These are phyloP conservation scores for Apiospora sp. DNA, from an alignment of 2,329 filamentous ascomycete species.

Conservation along the genomic window DNA sequence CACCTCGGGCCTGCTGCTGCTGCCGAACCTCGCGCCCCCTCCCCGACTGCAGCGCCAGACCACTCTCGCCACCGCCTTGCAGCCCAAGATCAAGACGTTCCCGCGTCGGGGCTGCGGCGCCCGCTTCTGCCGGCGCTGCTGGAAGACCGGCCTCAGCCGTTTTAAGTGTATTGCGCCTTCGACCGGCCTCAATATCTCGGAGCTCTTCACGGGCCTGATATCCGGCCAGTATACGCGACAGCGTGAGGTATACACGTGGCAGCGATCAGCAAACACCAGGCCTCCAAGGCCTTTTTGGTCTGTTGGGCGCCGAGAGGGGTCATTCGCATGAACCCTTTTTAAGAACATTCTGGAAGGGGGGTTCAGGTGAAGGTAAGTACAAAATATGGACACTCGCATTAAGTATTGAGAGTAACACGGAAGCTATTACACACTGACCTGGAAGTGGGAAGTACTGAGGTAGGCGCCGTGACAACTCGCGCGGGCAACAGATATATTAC, in stretches of 20 bases:
- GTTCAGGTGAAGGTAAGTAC: neutral
- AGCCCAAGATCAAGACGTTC: slow-evolving; percentile 14
- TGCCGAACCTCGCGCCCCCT: neutral
- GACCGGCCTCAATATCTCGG: neutral
- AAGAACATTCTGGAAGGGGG: neutral
- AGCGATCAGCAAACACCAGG: neutral
- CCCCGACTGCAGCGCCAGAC: neutral
- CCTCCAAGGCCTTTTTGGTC: neutral
- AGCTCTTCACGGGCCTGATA: neutral
- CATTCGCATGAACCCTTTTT: neutral
- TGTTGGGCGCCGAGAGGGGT: neutral
- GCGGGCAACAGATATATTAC: neutral
- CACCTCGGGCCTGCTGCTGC: neutral
- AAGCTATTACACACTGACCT: neutral
- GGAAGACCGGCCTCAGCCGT: neutral
- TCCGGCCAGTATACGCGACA: slow-evolving; percentile 3
- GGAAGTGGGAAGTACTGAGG: neutral
- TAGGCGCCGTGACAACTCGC: neutral
- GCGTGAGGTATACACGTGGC: neutral
- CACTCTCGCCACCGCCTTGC: slow-evolving; percentile 8
- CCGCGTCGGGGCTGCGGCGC: neutral
- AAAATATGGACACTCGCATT: neutral
- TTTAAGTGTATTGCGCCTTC: neutral
- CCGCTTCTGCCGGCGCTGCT: neutral
- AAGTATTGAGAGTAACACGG: neutral